phyloP scores from a whole-genome alignment of 2,329 filamentous ascomycete genomes.

The Ophiostoma montium region DNA sequence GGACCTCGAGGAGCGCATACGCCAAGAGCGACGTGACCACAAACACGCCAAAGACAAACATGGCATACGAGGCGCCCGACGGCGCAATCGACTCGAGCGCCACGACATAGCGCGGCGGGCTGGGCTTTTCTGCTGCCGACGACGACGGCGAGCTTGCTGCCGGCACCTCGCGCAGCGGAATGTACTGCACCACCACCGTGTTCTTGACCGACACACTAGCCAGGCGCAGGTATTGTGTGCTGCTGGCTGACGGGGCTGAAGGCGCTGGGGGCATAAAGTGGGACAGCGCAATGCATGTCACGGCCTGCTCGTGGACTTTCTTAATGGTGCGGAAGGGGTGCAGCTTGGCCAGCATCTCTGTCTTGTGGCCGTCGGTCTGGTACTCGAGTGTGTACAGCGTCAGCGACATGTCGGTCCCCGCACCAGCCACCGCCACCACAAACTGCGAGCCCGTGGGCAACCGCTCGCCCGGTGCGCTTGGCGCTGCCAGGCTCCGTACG shows the following conservation, averaged over 20 bases:
- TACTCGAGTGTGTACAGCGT: constrained; percentile 67
- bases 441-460: constrained; percentile 57
- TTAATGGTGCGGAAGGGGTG: constrained; percentile 37
- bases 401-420: constrained; percentile 62
- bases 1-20: constrained; percentile 50
- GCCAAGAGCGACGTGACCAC: constrained; percentile 48
- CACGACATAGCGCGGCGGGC: constrained; percentile 51
- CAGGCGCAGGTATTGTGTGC: constrained; percentile 54
- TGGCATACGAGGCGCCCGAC: constrained; percentile 35
- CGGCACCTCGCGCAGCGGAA: constrained; percentile 44
- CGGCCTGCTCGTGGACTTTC: constrained; percentile 40
- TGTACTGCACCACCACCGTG: constrained; percentile 63
- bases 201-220: constrained; percentile 73
- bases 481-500: constrained; percentile 51
- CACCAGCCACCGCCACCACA: constrained; percentile 61
- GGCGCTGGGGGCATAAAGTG: constrained; percentile 33
- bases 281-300: constrained; percentile 46
- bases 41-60: constrained; percentile 41
- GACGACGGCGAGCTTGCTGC: constrained; percentile 19
- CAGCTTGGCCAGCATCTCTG: constrained; percentile 38
- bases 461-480: constrained; percentile 26
- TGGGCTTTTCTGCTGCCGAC: constrained; percentile 19
- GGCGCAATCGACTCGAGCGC: constrained; percentile 40
- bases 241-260: constrained; percentile 18
- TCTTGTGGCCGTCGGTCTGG: constrained; percentile 30